These are phyloP conservation scores for Xylaria venustula DNA, from an alignment of 495 filamentous ascomycete species.

Conservation along the genomic window DNA sequence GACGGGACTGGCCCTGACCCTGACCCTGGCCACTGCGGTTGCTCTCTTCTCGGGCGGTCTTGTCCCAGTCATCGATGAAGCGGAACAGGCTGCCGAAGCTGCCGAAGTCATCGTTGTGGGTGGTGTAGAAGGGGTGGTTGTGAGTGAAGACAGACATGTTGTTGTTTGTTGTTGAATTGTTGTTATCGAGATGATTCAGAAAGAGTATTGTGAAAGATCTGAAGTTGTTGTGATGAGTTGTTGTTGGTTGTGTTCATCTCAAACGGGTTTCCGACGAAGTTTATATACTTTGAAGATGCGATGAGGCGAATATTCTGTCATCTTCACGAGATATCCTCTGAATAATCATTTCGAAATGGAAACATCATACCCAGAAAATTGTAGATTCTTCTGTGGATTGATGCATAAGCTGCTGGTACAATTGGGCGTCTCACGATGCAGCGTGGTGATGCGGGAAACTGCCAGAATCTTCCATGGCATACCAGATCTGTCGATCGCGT, in stretches of 20 bases:
- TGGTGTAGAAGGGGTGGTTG: constrained; percentile 43
- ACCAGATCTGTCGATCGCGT: not conserved
- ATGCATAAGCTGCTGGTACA: not conserved
- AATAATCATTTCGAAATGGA: constrained; percentile 17
- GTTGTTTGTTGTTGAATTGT: constrained; percentile 8
- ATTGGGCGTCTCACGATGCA: constrained; percentile 19
- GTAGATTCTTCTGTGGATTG: constrained; percentile 18
- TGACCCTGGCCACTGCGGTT: constrained; percentile 23
- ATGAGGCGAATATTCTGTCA: constrained; percentile 19
- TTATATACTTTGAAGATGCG: no score
- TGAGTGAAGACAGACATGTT: constrained; percentile 69
- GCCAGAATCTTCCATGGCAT: constrained; percentile 24
- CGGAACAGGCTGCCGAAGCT: constrained; percentile 70
- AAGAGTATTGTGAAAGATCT: not conserved
- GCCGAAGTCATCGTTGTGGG: constrained; percentile 27
- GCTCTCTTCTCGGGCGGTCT: constrained; percentile 36
- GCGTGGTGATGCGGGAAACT: constrained; percentile 23
- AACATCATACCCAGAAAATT: constrained; percentile 19
- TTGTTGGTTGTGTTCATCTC: constrained; percentile 19
- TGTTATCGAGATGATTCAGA: constrained; percentile 9
- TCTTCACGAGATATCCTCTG: constrained; percentile 19
- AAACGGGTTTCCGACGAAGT: constrained; percentile 10
- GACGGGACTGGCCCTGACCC: constrained; percentile 16
- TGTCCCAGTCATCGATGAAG: constrained; percentile 73
- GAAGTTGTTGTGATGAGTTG: not conserved